phyloP scores from a whole-genome alignment of 352 stramenopile genomes.

The Peronospora belbahrii region DNA sequence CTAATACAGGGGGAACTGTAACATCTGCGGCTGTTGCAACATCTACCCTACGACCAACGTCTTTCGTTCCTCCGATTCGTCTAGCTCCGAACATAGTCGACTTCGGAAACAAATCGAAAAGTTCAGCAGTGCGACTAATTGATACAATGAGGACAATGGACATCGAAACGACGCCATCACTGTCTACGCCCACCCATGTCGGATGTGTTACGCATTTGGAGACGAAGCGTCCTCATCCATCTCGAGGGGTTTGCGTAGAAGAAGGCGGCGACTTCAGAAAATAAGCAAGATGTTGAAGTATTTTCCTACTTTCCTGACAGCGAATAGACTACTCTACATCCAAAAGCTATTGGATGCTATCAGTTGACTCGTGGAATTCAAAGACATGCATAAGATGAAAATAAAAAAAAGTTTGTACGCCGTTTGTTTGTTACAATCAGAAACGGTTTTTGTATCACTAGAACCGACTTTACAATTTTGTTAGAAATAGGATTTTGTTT shows the following conservation, averaged over 20 bases:
- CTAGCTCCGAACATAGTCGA: background rate
- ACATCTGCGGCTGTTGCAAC: conserved; percentile 3
- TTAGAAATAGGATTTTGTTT: too few relatives aligned
- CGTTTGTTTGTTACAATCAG: too few relatives aligned
- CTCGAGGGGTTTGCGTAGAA: background rate
- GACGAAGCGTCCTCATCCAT: background rate
- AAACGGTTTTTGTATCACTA: too few relatives aligned
- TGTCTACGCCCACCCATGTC: background rate
- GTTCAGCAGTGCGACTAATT: conserved; percentile 2
- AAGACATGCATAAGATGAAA: too few relatives aligned
- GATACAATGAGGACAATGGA: conserved; percentile 8
- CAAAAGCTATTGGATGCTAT: background rate
- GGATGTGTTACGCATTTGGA: conserved; percentile 2
- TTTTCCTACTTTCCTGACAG: too few relatives aligned
- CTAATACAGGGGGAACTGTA: background rate
- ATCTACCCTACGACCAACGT: background rate
- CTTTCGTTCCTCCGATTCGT: background rate
- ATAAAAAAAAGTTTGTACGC: too few relatives aligned
- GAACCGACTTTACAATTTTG: too few relatives aligned
- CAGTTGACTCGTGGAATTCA: too few relatives aligned
- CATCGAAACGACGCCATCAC: background rate
- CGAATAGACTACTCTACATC: conserved; percentile 1
- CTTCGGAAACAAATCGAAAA: background rate
- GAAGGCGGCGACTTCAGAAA: background rate
- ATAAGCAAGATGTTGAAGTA: background rate